A percentile compares a stretch with the other conserved stretches of the same genome.
Evolutionary conservation across 163 green algal species (phyloP).

Genomic region (Trebouxia gelatinosa): DNA sequence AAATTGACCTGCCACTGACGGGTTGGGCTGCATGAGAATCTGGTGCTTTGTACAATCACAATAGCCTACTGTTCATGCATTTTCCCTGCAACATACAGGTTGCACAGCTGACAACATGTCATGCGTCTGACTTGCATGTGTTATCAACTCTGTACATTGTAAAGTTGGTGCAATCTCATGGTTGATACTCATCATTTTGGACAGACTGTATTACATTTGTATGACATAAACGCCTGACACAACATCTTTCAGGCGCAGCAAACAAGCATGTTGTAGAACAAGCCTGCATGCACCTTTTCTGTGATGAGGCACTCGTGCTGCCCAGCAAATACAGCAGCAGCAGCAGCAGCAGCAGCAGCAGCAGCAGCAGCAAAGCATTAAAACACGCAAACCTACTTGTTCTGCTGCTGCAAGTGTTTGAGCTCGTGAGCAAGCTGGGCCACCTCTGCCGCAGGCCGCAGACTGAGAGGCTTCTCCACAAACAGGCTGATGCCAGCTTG

Average conservation of each 20-base stretch:
- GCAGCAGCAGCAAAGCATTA: background rate
- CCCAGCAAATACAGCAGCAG: background rate
- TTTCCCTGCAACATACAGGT: too few species aligned
- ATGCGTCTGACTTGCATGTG: too few species aligned
- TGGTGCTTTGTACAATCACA: too few species aligned
- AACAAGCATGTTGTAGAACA: background rate
- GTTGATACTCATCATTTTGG: too few species aligned
- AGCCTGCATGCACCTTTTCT: background rate
- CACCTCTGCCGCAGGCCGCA: constrained; percentile 36
- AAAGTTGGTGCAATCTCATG: too few species aligned
- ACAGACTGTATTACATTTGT: too few species aligned
- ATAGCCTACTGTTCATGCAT: too few species aligned
- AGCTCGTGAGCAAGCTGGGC: constrained; percentile 30
- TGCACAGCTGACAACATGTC: too few species aligned
- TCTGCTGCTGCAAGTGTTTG: constrained; percentile 25
- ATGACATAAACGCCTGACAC: background rate
- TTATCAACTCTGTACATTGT: too few species aligned
- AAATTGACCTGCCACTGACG: too few species aligned
- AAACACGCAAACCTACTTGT: constrained; percentile 13
- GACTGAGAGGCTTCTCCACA: constrained; percentile 36
- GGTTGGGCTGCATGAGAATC: too few species aligned
- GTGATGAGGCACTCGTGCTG: too few species aligned
- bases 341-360: background rate
- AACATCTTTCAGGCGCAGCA: background rate
- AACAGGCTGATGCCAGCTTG: constrained; percentile 37